Evolutionary conservation across 768 basidiomycete genomes (phyloP).

Genomic region (Russula olivacea): DNA sequence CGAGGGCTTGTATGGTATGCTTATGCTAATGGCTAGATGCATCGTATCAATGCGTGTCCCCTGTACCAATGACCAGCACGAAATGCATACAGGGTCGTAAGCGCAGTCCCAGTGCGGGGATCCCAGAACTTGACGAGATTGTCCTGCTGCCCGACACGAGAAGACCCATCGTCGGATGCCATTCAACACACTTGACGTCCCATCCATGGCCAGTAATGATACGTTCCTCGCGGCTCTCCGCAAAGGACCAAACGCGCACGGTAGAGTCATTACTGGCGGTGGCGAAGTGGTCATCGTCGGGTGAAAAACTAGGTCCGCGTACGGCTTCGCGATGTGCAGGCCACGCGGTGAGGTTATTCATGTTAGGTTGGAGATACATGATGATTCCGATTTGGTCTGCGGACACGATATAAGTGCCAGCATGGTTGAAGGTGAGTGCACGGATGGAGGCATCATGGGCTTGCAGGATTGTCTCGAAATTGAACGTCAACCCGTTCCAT

Average conservation of each 20-base stretch:
- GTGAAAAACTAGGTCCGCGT: slow-evolving; percentile 85
- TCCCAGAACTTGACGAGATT: slow-evolving; percentile 99
- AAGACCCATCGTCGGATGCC: slow-evolving; percentile 96
- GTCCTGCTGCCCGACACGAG: slow-evolving; percentile 93
- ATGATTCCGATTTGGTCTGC: slow-evolving; percentile 91
- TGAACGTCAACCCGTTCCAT: slow-evolving; percentile 99
- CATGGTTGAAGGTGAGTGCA: slow-evolving; percentile 83
- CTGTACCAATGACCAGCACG: neutral
- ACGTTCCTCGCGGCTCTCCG: slow-evolving; percentile 84
- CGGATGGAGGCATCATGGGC: slow-evolving; percentile 95
- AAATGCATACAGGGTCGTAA: slow-evolving; percentile 76
- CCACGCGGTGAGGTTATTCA: slow-evolving; percentile 97
- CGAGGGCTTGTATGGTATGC: slow-evolving; percentile 88
- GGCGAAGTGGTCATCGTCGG: slow-evolving; percentile 86
- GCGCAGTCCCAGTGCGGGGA: slow-evolving; percentile 82
- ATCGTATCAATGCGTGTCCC: neutral
- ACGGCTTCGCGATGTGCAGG: slow-evolving; percentile 95
- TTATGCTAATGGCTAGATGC: slow-evolving; percentile 83
- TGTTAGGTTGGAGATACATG: slow-evolving; percentile 98
- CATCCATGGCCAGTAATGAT: slow-evolving; percentile 93
- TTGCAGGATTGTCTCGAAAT: slow-evolving; percentile 99
- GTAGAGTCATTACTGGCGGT: slow-evolving; percentile 95
- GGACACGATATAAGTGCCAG: slow-evolving; percentile 88
- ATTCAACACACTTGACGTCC: slow-evolving; percentile 98
- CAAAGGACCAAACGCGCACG: slow-evolving; percentile 92